A percentile compares a stretch with the other conserved stretches of the same genome.
Evolutionary conservation across 257 asterid species (phyloP).

Genomic region (Paraleonurus japonicus): DNA sequence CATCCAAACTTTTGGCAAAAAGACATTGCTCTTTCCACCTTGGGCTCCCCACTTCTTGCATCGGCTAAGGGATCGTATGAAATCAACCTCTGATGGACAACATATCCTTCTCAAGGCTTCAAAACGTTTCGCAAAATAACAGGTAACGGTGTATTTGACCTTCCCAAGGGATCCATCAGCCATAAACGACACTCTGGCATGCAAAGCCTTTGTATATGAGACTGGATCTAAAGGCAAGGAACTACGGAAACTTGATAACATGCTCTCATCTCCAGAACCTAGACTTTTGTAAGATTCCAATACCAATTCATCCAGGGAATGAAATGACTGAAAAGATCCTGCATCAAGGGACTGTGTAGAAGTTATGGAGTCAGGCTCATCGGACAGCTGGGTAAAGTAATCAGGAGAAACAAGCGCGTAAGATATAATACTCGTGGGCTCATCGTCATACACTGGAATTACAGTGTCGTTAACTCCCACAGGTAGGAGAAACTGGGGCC

Average conservation of each 20-base stretch:
- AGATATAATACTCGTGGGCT: constrained; percentile 91
- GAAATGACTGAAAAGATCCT: constrained; percentile 45
- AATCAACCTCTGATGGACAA: constrained; percentile 89
- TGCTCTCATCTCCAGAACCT: constrained; percentile 70
- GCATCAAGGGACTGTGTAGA: constrained; percentile 51
- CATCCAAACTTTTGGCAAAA: constrained; percentile 93
- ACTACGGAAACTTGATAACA: constrained; percentile 49
- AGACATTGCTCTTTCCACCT: constrained; percentile 97
- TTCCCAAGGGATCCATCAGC: constrained; percentile 70
- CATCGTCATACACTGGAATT: constrained; percentile 86
- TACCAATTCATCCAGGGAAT: constrained; percentile 58
- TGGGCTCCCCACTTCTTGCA: constrained; percentile 99
- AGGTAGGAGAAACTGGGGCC: constrained; percentile 68
- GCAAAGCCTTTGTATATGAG: constrained; percentile 60
- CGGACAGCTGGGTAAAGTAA: constrained; percentile 53
- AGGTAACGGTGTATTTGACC: constrained; percentile 71
- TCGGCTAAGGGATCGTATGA: constrained; percentile 78
- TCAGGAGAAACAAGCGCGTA: constrained; percentile 67
- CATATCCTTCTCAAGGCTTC: constrained; percentile 82
- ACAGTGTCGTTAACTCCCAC: constrained; percentile 71
- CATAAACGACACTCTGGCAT: constrained; percentile 63
- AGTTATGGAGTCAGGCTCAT: constrained; percentile 51
- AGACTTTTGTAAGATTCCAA: constrained; percentile 61
- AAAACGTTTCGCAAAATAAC: constrained; percentile 83
- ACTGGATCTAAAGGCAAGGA: constrained; percentile 62